Percentiles rank a stretch among this genome's conserved stretches.
Conservation (phyloP, 2,329 filamentous ascomycete genomes). For the Sclerotinia borealis region DNA sequence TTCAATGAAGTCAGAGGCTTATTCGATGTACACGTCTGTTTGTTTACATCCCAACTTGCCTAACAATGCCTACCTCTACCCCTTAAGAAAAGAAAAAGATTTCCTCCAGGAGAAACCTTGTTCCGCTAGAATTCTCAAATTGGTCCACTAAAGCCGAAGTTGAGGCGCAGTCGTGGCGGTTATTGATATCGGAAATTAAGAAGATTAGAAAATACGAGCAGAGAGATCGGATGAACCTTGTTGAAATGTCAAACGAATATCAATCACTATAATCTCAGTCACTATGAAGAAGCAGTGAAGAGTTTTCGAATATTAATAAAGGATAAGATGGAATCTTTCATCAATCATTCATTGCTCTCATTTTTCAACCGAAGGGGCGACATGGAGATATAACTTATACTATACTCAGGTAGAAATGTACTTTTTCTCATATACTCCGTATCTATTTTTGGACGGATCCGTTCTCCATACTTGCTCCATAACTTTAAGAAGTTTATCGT, state of each 20-base stretch:
- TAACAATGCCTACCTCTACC: neutral
- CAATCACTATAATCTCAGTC: neutral
- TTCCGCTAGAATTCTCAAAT: neutral
- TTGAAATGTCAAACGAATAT: neutral
- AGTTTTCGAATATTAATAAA: neutral
- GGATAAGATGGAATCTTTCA: neutral
- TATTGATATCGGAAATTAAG: neutral
- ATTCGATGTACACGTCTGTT: neutral
- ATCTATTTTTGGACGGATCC: neutral
- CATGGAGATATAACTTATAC: too few relatives aligned
- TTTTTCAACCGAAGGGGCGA: too few relatives aligned
- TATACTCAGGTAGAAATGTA: too few relatives aligned
- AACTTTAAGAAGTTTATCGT: neutral
- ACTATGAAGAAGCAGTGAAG: neutral
- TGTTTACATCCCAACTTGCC: neutral
- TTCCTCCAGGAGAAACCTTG: neutral
- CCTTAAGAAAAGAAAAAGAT: too few relatives aligned
- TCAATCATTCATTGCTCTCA: neutral
- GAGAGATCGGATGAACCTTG: neutral
- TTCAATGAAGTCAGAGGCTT: too few relatives aligned
- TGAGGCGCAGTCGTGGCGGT: neutral
- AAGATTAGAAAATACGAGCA: neutral
- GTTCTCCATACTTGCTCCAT: neutral
- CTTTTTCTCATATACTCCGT: neutral
- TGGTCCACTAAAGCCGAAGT: neutral